These are phyloP conservation scores for Arthrobotrys iridis DNA, from an alignment of 2,329 filamentous ascomycete genomes.

Conservation along the genomic window DNA sequence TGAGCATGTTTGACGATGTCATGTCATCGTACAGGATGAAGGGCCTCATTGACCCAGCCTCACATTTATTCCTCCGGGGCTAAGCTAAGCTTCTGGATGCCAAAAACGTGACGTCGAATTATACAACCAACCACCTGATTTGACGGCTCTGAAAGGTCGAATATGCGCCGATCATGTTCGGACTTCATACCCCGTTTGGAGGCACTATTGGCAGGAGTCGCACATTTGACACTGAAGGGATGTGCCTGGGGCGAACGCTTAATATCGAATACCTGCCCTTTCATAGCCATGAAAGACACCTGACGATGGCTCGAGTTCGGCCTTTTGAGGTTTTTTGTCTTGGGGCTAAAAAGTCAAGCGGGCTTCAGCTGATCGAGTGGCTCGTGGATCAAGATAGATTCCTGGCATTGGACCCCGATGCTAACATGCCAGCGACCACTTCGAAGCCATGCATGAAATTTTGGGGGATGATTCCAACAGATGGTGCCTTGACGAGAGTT, in stretches of 20 bases:
- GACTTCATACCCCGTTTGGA: slow-evolving; percentile 17
- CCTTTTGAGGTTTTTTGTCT: neutral
- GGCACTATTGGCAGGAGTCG: slow-evolving; percentile 19
- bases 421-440: neutral
- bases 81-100: neutral
- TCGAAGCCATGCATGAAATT: slow-evolving; percentile 21
- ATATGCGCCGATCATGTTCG: slow-evolving; percentile 48
- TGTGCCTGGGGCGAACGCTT: slow-evolving; percentile 8
- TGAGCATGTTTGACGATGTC: slow-evolving; percentile 50
- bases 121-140: slow-evolving; percentile 36
- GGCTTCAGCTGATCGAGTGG: slow-evolving; percentile 38
- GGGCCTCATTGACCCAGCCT: slow-evolving; percentile 53
- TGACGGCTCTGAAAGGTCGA: slow-evolving; percentile 20
- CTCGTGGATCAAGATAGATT: slow-evolving; percentile 21
- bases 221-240: slow-evolving; percentile 12
- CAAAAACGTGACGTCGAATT: slow-evolving; percentile 25
- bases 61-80: slow-evolving; percentile 17
- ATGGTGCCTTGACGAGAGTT: slow-evolving; percentile 8
- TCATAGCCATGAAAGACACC: neutral
- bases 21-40: slow-evolving; percentile 43
- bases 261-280: slow-evolving; percentile 11
- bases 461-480: slow-evolving; percentile 12
- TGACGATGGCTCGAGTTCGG: slow-evolving; percentile 20
- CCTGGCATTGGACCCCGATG: slow-evolving; percentile 17
- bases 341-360: neutral